Conservation (phyloP, 371 early-diverging fungal genomes). For the Enterospora canceri region DNA sequence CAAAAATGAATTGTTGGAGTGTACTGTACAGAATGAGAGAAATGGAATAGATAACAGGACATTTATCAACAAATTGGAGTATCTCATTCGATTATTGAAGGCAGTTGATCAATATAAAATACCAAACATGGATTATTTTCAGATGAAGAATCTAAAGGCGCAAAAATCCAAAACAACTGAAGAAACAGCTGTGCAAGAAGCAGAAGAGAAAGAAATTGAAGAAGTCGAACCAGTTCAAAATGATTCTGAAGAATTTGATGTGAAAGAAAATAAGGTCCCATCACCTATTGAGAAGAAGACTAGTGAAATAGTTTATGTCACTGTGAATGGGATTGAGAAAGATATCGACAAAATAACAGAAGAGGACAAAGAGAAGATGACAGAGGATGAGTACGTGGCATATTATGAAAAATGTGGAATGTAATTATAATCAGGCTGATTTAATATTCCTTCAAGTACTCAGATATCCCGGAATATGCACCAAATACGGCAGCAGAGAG, state of each 20-base stretch:
- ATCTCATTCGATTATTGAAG: slow-evolving; percentile 50
- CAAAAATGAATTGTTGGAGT: slow-evolving; percentile 49
- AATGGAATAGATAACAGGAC: slow-evolving; percentile 27
- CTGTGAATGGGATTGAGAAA: slow-evolving; percentile 49
- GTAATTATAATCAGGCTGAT: neutral
- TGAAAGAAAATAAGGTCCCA: neutral
- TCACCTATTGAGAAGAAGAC: slow-evolving; percentile 5
- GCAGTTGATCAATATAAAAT: slow-evolving; percentile 50
- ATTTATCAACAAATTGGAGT: slow-evolving; percentile 43
- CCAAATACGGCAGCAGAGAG: slow-evolving; percentile 9
- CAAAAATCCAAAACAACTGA: neutral
- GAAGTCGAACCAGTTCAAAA: neutral
- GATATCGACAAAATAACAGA: slow-evolving; percentile 53
- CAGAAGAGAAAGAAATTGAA: slow-evolving; percentile 10
- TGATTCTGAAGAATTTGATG: neutral
- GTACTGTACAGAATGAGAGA: slow-evolving; percentile 13
- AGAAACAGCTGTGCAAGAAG: neutral
- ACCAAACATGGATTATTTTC: slow-evolving; percentile 50
- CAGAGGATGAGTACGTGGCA: slow-evolving; percentile 55
- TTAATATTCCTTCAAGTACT: slow-evolving; percentile 1
- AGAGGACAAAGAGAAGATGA: slow-evolving; percentile 56
- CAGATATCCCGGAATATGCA: slow-evolving; percentile 8
- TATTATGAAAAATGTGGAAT: slow-evolving; percentile 53
- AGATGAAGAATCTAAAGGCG: slow-evolving; percentile 37
- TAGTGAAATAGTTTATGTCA: slow-evolving; percentile 12